A percentile compares a stretch with the other conserved stretches of the same genome.
Conservation (phyloP, 176 grass and related monocot species). For the Zoysia japonica region DNA sequence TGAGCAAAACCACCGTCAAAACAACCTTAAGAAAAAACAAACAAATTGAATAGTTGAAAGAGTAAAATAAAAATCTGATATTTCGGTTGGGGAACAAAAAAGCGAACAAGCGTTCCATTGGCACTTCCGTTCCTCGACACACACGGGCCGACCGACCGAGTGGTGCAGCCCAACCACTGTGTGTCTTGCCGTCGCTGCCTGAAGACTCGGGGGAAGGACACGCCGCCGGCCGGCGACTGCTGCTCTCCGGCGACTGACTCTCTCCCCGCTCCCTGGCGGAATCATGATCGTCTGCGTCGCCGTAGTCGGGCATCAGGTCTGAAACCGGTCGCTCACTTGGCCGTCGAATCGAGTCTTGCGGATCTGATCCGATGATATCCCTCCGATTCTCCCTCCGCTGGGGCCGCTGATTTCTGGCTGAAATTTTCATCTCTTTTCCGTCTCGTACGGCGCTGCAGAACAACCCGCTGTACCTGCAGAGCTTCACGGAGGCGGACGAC, state of each 20-base stretch:
- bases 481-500: conserved; percentile 88
- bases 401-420: neutral
- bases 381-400: neutral
- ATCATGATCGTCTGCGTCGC: conserved; percentile 96
- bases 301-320: conserved; percentile 93
- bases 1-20: too few relatives aligned
- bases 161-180: neutral
- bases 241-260: neutral
- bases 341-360: neutral
- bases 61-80: too few relatives aligned
- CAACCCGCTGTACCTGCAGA: conserved; percentile 92
- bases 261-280: neutral
- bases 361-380: conserved; percentile 27
- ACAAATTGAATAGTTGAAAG: too few relatives aligned
- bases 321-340: neutral
- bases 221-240: neutral
- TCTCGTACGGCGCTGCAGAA: conserved; percentile 54
- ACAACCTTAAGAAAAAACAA: too few relatives aligned
- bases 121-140: neutral
- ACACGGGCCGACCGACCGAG: neutral
- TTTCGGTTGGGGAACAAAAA: too few relatives aligned
- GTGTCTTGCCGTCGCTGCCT: neutral
- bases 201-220: neutral
- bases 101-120: neutral
- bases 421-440: neutral